Evolutionary conservation across 1,139 yeast species (phyloP), one percentile per base, ranked within the genome.

Genomic region (Blastobotrys ciferrii): DNA sequence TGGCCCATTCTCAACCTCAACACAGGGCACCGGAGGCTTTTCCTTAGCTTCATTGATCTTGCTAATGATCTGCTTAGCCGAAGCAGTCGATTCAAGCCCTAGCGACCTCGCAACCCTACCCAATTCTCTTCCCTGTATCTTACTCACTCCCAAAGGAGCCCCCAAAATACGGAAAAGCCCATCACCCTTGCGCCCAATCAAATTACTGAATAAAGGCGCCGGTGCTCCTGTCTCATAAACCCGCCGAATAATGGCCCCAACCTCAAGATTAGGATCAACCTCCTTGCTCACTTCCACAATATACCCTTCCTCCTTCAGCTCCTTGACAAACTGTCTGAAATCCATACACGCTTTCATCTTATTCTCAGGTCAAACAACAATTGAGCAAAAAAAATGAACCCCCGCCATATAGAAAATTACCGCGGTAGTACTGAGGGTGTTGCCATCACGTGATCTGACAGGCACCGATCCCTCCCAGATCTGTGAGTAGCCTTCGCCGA

Each of bases 141-240:
- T 36, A 7, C 40, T 18, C 25, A 36, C n/a, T 9, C 40, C 40
- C 4, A 19, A 19, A 3, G 42, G 42, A 14, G 31, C 20, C 13
- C 42, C 42, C 33, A 39, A 17, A 20, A 39, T 18, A 4, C 42
- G 32, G 13, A 39, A 39, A 3, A 39, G 18, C 6, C 36, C 36
- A 30, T 39, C 42, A 4, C 33, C 33, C 20, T 30, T 28, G 7
- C 15, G 18, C 13, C 25, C 25, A 3, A 4, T 25, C n/a, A 25
- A 28, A 15, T 39, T 39, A n/a, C 20, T 39, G n/a, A 39, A 39
- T 14, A 39, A 13, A 7, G 42, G 42, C 3, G 42, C 42, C 32
- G 12, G 9, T 25, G 18, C 32, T 5, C 14, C 31, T 23, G 15
- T 20, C n/a, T 39, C 42, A 13, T 30, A 39, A 4, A 25, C 42